These are phyloP conservation scores for Phytophthora crassamura DNA, from an alignment of 352 stramenopile species.

Conservation along the genomic window DNA sequence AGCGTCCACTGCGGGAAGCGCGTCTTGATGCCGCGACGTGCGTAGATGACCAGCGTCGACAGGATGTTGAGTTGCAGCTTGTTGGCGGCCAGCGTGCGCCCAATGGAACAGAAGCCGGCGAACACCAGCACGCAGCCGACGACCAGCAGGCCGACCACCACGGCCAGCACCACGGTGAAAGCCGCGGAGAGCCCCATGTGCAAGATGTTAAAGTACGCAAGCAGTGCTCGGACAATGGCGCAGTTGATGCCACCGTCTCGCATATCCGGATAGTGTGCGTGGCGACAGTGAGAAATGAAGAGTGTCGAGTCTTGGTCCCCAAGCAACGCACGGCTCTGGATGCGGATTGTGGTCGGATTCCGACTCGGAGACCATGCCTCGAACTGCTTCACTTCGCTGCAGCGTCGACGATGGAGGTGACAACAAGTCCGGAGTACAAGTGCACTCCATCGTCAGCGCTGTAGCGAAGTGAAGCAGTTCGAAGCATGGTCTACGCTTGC, in stretches of 20 bases:
- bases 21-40: conserved; percentile 23
- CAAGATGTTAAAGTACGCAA: conserved; percentile 31
- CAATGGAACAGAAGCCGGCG: conserved; percentile 29
- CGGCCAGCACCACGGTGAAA: conserved; percentile 10
- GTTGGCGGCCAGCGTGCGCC: conserved; percentile 21
- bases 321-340: conserved; percentile 13
- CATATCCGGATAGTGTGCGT: conserved; percentile 14
- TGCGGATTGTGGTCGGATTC: background rate
- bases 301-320: conserved; percentile 7
- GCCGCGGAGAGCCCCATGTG: conserved; percentile 16
- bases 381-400: too few relatives aligned
- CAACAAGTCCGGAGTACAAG: too few relatives aligned
- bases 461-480: too few relatives aligned
- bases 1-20: conserved; percentile 32
- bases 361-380: too few relatives aligned
- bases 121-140: conserved; percentile 22
- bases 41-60: conserved; percentile 13
- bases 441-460: too few relatives aligned
- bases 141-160: background rate
- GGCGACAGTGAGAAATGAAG: conserved; percentile 5
- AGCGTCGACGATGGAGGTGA: too few relatives aligned
- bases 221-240: conserved; percentile 21
- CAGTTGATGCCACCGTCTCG: conserved; percentile 25
- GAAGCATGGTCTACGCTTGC: too few relatives aligned
- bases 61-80: conserved; percentile 33